These are phyloP conservation scores for Aureobasidium namibiae DNA, from an alignment of 2,329 filamentous ascomycete genomes.

Conservation along the genomic window DNA sequence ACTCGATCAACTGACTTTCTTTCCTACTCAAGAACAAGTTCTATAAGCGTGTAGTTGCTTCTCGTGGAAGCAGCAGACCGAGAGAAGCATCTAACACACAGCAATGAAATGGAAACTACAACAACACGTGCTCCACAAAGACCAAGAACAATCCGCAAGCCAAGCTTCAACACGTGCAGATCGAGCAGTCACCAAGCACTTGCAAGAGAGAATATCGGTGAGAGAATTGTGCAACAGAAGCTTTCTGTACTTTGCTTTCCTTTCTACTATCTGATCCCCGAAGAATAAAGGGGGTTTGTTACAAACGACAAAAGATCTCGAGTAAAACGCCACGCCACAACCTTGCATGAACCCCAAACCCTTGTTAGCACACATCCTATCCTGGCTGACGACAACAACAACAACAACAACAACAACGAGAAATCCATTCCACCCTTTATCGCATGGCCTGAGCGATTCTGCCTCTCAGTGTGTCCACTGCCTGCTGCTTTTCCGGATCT, in stretches of 20 bases:
- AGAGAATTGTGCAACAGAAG: not conserved
- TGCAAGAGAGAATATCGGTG: not conserved
- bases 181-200: too few species aligned
- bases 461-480: not conserved
- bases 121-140: too few species aligned
- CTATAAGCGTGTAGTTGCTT: too few species aligned
- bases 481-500: slow-evolving; percentile 11
- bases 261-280: not conserved
- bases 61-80: too few species aligned
- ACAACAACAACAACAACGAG: too few species aligned
- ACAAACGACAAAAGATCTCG: not conserved
- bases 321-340: not conserved
- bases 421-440: not conserved
- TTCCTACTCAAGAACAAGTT: too few species aligned
- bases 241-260: not conserved
- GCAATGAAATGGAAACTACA: too few species aligned
- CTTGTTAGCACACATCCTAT: not conserved
- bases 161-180: too few species aligned
- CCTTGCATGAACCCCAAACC: not conserved
- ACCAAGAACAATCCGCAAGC: too few species aligned
- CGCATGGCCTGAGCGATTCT: slow-evolving; percentile 8
- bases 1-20: too few species aligned
- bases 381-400: not conserved
- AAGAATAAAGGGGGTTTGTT: not conserved
- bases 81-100: too few species aligned